Base-by-base conservation (phyloP, 2,329 filamentous ascomycete genomes). In the Alternaria solani region DNA sequence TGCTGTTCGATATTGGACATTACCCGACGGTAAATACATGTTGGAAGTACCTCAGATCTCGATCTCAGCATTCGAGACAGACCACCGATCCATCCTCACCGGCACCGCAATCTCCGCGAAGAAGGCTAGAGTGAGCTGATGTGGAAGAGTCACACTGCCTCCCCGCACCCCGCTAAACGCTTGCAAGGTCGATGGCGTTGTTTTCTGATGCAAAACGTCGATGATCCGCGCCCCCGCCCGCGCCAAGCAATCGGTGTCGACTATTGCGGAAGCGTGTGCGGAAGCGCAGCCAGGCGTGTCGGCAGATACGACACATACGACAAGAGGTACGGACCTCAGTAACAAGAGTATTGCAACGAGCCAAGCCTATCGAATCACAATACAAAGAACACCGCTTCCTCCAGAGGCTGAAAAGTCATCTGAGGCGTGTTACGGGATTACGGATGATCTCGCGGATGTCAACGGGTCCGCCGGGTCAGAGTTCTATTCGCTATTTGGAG, bases 221-320 rank as follows among this genome's bases (percentile, higher is more conserved):
- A 30, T 18, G 36, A 36, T 18, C 26, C 8, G 26, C 36, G 18
- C 18, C 43, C 51, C 26, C 53, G 30, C 34, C 18, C 16, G n/a
- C 30, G 48, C 48, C 55, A 53, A 52, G 32, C 52, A 26, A 11
- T 46, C 20, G 43, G 39, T 39, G 16, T 51, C 30, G 36, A 28
- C 20, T 28, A 7, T 34, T 59, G 46, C 57, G 57, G 57, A 59
- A 55, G 51, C 39, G 46, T 32, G 38, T 56, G 51, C 57, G 57
- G 57, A 54, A 59, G 56, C 56, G 55, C 30, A 39, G 23, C 30
- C 36, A 9, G 9, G 14, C n/a, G 5, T 20, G n/a, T 39, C n/a
- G 7, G 7, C 36, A 9, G 20, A 23, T 41, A 41, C 38, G 18
- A 41, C 23, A 14, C 38, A 23, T 23, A 41, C 18, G 38, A 23